Percentiles rank a stretch among this genome's conserved stretches.
These are phyloP conservation scores for Penicillium sp. DNA, from an alignment of 2,329 filamentous ascomycete species.

Conservation along the genomic window DNA sequence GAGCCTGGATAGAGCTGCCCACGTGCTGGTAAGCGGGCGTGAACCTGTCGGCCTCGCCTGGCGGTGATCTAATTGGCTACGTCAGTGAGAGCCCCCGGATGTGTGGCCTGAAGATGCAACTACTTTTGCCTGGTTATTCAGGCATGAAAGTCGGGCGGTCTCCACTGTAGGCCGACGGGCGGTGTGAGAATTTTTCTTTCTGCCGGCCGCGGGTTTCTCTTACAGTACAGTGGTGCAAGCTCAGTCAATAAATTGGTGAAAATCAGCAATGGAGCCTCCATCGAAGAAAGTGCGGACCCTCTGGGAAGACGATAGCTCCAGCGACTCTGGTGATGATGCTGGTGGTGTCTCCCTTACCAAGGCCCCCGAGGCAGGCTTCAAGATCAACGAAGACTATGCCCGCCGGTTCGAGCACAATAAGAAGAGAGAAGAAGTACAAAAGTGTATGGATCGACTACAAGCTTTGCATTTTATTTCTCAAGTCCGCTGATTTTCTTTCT, in stretches of 20 bases:
- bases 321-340: conserved; percentile 44
- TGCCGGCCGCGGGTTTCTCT: conserved; percentile 28
- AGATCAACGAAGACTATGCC: conserved; percentile 89
- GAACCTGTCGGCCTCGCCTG: conserved; percentile 24
- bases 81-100: conserved; percentile 31
- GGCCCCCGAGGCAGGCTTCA: conserved; percentile 57
- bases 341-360: conserved; percentile 44
- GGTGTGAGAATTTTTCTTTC: conserved; percentile 39
- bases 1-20: conserved; percentile 18
- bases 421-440: conserved; percentile 83
- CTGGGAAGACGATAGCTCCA: conserved; percentile 47
- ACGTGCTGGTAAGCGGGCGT: conserved; percentile 24
- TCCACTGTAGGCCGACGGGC: conserved; percentile 17
- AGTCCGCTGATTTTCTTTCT: not conserved
- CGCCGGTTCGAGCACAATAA: conserved; percentile 94
- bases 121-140: not conserved
- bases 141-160: conserved; percentile 1
- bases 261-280: conserved; percentile 45
- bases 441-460: conserved; percentile 33
- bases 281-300: conserved; percentile 47
- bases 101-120: conserved; percentile 8
- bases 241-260: conserved; percentile 8
- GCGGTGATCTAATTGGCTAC: conserved; percentile 42
- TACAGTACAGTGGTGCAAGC: not conserved
- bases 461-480: too few species aligned